Conservation (phyloP, 805 yeast genomes). For the Pichia phayaonensis region DNA sequence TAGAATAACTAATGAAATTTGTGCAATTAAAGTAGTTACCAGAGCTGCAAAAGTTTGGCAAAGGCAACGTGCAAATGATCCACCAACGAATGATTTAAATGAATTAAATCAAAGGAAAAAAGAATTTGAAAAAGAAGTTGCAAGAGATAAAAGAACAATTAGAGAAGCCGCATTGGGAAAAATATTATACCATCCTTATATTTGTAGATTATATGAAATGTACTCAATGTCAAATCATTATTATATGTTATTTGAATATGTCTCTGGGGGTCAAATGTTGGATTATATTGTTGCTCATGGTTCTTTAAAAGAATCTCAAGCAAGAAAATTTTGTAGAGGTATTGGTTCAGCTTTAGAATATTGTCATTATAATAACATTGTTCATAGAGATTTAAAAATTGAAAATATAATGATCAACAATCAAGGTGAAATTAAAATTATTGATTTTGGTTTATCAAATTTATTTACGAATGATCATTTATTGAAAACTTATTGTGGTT, state of each 20-base stretch:
- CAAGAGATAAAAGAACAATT: slow-evolving; percentile 85
- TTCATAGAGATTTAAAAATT: slow-evolving; percentile 93
- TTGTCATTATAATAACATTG: slow-evolving; percentile 89
- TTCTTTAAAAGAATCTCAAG: slow-evolving; percentile 85
- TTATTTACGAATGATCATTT: slow-evolving; percentile 63
- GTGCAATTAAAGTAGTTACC: slow-evolving; percentile 91
- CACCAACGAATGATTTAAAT: slow-evolving; percentile 52
- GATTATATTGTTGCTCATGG: slow-evolving; percentile 98
- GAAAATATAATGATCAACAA: slow-evolving; percentile 93
- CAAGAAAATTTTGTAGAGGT: slow-evolving; percentile 90
- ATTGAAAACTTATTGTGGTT: slow-evolving; percentile 93
- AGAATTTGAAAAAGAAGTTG: slow-evolving; percentile 73
- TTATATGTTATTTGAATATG: slow-evolving; percentile 94
- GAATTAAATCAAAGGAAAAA: slow-evolving; percentile 56
- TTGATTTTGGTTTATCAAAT: slow-evolving; percentile 93
- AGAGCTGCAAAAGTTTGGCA: slow-evolving; percentile 75
- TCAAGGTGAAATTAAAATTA: slow-evolving; percentile 88
- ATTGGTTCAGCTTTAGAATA: slow-evolving; percentile 91
- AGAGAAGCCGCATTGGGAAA: slow-evolving; percentile 94
- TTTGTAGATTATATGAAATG: slow-evolving; percentile 87
- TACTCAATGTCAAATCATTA: slow-evolving; percentile 95
- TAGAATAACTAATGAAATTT: slow-evolving; percentile 68
- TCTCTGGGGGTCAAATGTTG: slow-evolving; percentile 94
- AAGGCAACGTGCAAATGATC: slow-evolving; percentile 61
- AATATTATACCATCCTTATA: slow-evolving; percentile 83